Conservation (phyloP, 805 yeast genomes). For the Ogataea degrootiae region DNA sequence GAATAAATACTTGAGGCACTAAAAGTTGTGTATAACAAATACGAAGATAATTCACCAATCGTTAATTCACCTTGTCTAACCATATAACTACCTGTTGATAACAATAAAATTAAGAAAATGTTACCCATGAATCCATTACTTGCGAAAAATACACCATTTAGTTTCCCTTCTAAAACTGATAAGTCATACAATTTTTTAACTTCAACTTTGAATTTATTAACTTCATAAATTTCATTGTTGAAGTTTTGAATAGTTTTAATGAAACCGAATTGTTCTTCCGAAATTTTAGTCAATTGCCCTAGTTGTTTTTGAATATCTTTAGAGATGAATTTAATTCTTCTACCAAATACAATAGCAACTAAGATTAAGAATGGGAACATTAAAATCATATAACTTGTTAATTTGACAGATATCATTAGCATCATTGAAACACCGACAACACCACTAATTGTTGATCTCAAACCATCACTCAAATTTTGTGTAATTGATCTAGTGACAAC, state of each 20-base stretch:
- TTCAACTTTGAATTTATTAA: slow-evolving; percentile 67
- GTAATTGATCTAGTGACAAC: slow-evolving; percentile 83
- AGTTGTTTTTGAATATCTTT: slow-evolving; percentile 75
- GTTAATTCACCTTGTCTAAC: slow-evolving; percentile 72
- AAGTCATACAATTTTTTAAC: slow-evolving; percentile 60
- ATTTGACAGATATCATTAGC: slow-evolving; percentile 77
- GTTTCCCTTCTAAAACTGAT: slow-evolving; percentile 75
- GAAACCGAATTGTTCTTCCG: slow-evolving; percentile 87
- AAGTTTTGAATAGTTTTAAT: slow-evolving; percentile 85
- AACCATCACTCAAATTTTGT: slow-evolving; percentile 88
- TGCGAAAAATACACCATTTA: slow-evolving; percentile 73
- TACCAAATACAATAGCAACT: slow-evolving; percentile 80
- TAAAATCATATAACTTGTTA: slow-evolving; percentile 75
- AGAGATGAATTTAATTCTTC: slow-evolving; percentile 67
- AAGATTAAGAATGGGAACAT: slow-evolving; percentile 79
- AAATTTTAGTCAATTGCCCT: slow-evolving; percentile 81
- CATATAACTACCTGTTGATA: slow-evolving; percentile 78
- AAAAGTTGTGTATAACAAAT: slow-evolving; percentile 92
- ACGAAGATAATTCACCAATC: slow-evolving; percentile 85
- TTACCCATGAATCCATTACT: slow-evolving; percentile 84
- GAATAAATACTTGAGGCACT: slow-evolving; percentile 94
- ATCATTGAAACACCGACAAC: slow-evolving; percentile 87
- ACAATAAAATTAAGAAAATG: slow-evolving; percentile 66
- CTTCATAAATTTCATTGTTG: slow-evolving; percentile 77
- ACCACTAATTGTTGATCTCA: slow-evolving; percentile 77